Conservation (phyloP, 2,329 filamentous ascomycete genomes). For the Ascochyta clinopodiicola region DNA sequence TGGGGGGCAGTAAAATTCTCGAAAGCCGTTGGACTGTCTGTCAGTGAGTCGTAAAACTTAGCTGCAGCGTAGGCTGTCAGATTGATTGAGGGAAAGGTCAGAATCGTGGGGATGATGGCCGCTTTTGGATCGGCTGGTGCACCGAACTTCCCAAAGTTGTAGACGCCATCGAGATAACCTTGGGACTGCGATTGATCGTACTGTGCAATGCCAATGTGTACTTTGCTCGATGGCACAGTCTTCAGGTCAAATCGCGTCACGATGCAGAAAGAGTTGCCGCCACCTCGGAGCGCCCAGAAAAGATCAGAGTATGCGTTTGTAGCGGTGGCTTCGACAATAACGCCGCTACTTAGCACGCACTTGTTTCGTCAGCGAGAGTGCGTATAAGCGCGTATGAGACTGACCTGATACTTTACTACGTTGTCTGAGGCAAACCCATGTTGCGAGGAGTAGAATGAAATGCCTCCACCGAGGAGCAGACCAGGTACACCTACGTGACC, state of each 20-base stretch:
- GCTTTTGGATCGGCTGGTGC: conserved; percentile 25
- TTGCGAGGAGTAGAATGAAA: conserved; percentile 29
- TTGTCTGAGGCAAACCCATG: conserved; percentile 30
- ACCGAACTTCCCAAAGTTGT: conserved; percentile 28
- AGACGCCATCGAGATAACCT: conserved; percentile 30
- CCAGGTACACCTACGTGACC: conserved; percentile 42
- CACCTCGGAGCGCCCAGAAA: conserved; percentile 42
- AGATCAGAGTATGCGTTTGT: conserved; percentile 36
- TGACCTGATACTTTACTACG: conserved; percentile 31
- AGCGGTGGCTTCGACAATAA: conserved; percentile 28
- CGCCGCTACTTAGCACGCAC: conserved; percentile 35
- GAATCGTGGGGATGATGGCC: conserved; percentile 29
- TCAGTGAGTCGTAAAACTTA: conserved; percentile 29
- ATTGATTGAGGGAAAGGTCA: conserved; percentile 20
- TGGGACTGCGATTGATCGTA: conserved; percentile 17
- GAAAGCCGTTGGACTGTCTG: conserved; percentile 18
- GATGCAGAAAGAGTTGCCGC: conserved; percentile 34
- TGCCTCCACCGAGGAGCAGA: conserved; percentile 35
- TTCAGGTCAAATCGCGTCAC: conserved; percentile 28
- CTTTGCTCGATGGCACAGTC: conserved; percentile 16
- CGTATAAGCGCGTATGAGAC: not conserved
- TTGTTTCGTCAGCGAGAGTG: conserved; percentile 9
- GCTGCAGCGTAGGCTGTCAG: conserved; percentile 24
- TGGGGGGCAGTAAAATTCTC: conserved; percentile 31
- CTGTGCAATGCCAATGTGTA: conserved; percentile 25